A percentile compares a stretch with the other conserved stretches of the same genome.
Evolutionary conservation across 495 filamentous ascomycete genomes (phyloP).

Genomic region (Cryomyces minteri): DNA sequence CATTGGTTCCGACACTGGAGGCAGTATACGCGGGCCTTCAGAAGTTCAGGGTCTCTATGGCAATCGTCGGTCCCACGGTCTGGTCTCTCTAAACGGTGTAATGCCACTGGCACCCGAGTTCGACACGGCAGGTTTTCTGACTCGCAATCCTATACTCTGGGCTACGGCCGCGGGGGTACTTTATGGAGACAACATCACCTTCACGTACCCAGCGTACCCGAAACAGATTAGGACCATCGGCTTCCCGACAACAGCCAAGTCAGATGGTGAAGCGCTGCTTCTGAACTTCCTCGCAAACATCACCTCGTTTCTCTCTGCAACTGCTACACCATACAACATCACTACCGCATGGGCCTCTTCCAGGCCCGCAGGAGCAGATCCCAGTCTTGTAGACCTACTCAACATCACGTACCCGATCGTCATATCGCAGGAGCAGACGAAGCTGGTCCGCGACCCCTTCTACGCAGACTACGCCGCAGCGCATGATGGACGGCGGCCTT

Average conservation of each 20-base stretch:
- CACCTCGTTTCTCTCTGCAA: slow-evolving; percentile 11
- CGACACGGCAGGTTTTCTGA: slow-evolving; percentile 27
- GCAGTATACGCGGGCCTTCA: slow-evolving; percentile 27
- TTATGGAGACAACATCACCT: slow-evolving; percentile 12
- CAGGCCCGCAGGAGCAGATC: slow-evolving; percentile 6
- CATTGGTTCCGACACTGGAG: slow-evolving; percentile 23
- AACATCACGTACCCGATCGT: slow-evolving; percentile 18
- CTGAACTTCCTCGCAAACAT: slow-evolving; percentile 13
- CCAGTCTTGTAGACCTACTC: not conserved
- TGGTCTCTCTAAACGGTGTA: slow-evolving; percentile 24
- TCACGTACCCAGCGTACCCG: slow-evolving; percentile 11
- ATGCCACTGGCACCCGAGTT: slow-evolving; percentile 27
- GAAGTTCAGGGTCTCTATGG: slow-evolving; percentile 29
- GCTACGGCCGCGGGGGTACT: slow-evolving; percentile 11
- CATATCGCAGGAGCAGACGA: slow-evolving; percentile 14
- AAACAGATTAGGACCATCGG: slow-evolving; percentile 9
- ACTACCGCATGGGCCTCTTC: slow-evolving; percentile 7
- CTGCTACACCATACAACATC: slow-evolving; percentile 10
- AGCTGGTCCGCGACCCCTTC: slow-evolving; percentile 19
- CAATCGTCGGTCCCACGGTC: slow-evolving; percentile 29
- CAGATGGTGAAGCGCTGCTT: slow-evolving; percentile 10
- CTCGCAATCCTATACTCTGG: slow-evolving; percentile 9
- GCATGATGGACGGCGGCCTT: slow-evolving; percentile 18
- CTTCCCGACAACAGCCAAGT: slow-evolving; percentile 7
- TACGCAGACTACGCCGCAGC: slow-evolving; percentile 20